Percentiles rank a stretch among this genome's conserved stretches.
Evolutionary conservation across 169 alveolate genomes (phyloP).

Genomic region (Plasmodium gonderi): DNA sequence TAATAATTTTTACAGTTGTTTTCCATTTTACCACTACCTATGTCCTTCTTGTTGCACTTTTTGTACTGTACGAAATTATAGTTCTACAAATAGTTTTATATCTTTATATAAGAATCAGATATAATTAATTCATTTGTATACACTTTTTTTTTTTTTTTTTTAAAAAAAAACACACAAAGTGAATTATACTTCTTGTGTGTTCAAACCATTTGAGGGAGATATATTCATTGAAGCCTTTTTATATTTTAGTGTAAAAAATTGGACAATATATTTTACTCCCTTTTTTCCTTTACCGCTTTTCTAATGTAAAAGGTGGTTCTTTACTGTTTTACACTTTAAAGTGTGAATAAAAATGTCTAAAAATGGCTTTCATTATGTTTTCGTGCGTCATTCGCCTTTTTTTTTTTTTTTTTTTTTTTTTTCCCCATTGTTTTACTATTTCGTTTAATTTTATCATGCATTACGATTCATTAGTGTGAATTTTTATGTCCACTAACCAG

Average conservation of each 20-base stretch:
- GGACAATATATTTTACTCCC: neutral
- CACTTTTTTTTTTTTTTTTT: neutral
- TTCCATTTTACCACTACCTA: constrained; percentile 33
- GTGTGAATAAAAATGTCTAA: too few species aligned
- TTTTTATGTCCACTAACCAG: too few species aligned
- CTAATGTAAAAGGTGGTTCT: neutral
- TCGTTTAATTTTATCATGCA: too few species aligned
- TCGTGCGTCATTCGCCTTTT: neutral
- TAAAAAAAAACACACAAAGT: neutral
- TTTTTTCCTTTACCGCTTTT: neutral
- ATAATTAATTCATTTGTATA: constrained; percentile 8
- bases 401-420: neutral
- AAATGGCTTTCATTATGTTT: neutral
- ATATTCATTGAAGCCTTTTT: neutral
- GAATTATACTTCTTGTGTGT: neutral
- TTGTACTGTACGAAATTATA: constrained; percentile 52
- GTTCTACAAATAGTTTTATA: constrained; percentile 55
- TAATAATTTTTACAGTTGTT: constrained; percentile 20
- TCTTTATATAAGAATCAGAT: constrained; percentile 16
- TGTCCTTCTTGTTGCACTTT: constrained; percentile 27
- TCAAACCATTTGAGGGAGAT: neutral
- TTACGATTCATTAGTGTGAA: too few species aligned
- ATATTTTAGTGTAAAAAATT: neutral
- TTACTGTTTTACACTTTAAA: too few species aligned
- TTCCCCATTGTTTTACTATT: too few species aligned